Base-by-base conservation (phyloP, 2,329 filamentous ascomycete genomes). In the Xenoacremonium recifei region DNA sequence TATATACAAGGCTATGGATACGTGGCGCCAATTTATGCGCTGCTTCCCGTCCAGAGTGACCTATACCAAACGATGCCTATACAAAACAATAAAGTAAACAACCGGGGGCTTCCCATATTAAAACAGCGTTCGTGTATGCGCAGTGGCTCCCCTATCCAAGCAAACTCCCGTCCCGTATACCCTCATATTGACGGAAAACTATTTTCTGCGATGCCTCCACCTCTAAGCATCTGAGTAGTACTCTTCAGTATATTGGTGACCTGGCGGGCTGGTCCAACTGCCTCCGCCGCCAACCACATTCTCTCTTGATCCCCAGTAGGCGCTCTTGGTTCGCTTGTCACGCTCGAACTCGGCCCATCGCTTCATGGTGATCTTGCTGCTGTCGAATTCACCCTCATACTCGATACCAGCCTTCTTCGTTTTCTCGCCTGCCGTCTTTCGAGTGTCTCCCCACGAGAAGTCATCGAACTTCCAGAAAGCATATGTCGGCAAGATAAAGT, bases 381-480 rank as follows among this genome's bases (percentile, higher is more conserved):
- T 95, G 68, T 99, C 95, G 59, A 99, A 99, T 67, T 97, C 93
- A 50, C 93, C 93, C 67, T 96, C 89, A 50, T 85, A 85, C 60
- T 92, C 91, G 49, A 90, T 83, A 21, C 89, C 88, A 3, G 79
- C 87, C 70, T 92, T 93, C 74, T 92, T 91, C 12, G 81, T 85
- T 71, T 87, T 89, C 61, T 96, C 92, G 20, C 91, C 91, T 0
- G 85, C 88, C 30, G 92, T 96, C 80, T 97, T 95, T 48, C 93
- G 83, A 41, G 93, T 99, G 51, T 99, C 95, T 60, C 93, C 93
- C 93, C 93, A 99, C 43, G 88, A 95, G 75, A 99, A 99, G 72
- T 99, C 93, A 65, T 99, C 93, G 64, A 99, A 99, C 71, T 99
- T 97, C 93, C 93, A 99, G 75, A 92, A 99, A 3, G 93, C 87